phyloP scores from a whole-genome alignment of 1,284 basidiomycete species.

The Sanguinoderma infundibulare region DNA sequence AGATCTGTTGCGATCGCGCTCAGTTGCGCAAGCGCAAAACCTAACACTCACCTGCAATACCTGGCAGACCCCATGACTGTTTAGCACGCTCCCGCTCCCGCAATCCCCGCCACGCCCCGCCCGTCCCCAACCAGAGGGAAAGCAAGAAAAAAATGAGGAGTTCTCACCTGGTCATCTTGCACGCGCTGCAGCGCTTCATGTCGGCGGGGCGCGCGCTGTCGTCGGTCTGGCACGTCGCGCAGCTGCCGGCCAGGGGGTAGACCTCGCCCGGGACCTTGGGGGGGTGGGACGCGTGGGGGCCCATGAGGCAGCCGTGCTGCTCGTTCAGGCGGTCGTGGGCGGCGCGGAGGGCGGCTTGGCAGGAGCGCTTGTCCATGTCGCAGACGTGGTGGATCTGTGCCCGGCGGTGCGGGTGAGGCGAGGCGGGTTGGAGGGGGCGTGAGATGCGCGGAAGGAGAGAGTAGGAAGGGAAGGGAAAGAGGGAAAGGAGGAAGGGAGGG shows the following conservation, averaged over 20 bases:
- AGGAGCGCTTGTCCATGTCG: slow-evolving; percentile 13
- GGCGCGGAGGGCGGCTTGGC: slow-evolving; percentile 2
- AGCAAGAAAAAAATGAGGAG: background rate
- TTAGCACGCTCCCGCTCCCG: background rate
- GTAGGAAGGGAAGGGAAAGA: background rate
- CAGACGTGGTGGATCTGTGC: slow-evolving; percentile 17
- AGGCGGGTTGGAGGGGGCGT: too few species aligned
- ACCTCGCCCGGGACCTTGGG: slow-evolving; percentile 6
- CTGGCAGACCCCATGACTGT: background rate
- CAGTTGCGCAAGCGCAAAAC: background rate
- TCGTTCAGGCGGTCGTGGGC: slow-evolving; percentile 12
- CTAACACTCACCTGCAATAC: slow-evolving; percentile 15
- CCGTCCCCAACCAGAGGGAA: background rate
- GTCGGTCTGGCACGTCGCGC: slow-evolving; percentile 16
- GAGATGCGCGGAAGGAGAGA: background rate
- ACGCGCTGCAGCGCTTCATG: slow-evolving; percentile 13
- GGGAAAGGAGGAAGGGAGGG: background rate
- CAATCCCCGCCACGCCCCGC: too few species aligned
- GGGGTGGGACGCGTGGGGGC: slow-evolving; percentile 11
- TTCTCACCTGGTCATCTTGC: slow-evolving; percentile 16
- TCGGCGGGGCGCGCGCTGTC: slow-evolving; percentile 1
- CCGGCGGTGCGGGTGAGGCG: background rate
- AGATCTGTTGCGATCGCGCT: background rate
- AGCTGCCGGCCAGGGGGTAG: slow-evolving; percentile 17
- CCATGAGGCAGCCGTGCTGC: slow-evolving; percentile 11